Evolutionary conservation across 768 basidiomycete genomes (phyloP).

Genomic region (Suillus sp.): DNA sequence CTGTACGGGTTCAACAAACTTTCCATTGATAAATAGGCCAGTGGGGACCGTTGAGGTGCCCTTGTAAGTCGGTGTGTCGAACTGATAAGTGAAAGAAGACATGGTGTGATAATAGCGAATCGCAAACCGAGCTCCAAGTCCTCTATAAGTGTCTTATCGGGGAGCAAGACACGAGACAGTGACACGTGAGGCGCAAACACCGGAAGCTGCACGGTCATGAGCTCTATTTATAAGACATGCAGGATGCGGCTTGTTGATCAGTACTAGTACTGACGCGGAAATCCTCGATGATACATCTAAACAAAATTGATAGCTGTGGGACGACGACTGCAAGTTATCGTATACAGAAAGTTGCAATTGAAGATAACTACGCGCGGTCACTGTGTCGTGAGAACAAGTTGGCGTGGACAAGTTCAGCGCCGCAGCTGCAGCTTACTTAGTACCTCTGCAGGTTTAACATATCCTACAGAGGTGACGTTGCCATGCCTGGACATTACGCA

Average conservation of each 20-base stretch:
- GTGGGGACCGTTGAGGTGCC: slow-evolving; percentile 30
- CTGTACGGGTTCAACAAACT: slow-evolving; percentile 22
- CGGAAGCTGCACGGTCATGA: too few species aligned
- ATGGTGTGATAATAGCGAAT: background rate
- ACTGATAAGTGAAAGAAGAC: slow-evolving; percentile 26
- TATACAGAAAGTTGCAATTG: too few species aligned
- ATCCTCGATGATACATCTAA: background rate
- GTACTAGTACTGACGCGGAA: background rate
- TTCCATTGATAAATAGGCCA: slow-evolving; percentile 46
- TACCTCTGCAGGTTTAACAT: background rate
- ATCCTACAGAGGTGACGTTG: background rate
- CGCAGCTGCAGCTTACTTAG: background rate
- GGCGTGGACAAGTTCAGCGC: background rate
- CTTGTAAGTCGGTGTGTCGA: slow-evolving; percentile 29
- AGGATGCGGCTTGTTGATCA: background rate
- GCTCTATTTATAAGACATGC: too few species aligned
- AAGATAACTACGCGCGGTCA: background rate
- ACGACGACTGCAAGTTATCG: background rate
- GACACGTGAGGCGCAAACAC: too few species aligned
- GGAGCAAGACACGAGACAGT: too few species aligned
- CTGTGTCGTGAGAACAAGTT: slow-evolving; percentile 4
- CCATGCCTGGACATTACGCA: slow-evolving; percentile 55
- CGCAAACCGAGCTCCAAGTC: background rate
- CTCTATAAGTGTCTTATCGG: too few species aligned
- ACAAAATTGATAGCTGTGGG: background rate